Base-by-base conservation (phyloP, 108 stramenopile genomes). In the Cyclotella choctawhatcheeana region DNA sequence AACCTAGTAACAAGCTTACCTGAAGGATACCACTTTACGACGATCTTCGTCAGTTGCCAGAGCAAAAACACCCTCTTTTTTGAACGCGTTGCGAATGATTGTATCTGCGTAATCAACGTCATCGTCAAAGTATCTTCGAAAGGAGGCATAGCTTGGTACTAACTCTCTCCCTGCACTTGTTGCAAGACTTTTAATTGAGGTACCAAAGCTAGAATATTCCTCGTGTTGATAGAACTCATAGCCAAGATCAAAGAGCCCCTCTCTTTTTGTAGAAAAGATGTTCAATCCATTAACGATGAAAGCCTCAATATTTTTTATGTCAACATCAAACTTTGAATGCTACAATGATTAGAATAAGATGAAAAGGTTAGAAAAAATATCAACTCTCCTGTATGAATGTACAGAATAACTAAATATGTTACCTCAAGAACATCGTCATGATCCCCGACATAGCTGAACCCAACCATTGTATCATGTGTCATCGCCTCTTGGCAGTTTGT, bases 211-310 rank as follows among this genome's bases (percentile, higher is more conserved):
- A 21, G 63, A 79, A 59, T 87, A 75, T 64, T 86, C 84, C 22
- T 90, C 90, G 54, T 77, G 85, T 14, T 40, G 75, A 76, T 92
- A 94, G 10, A 82, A 48, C 16, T 94, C 88, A 12, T 82, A 83
- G 13, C 84, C 90, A 61, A 85, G 85, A 8, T 44, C 74, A 31
- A 63, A 71, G 0, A 58, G 14, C 18, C 17, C 54, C 30, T 66
- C 69, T 27, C 48, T 25, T 21, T 62, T 58, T 27, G 71, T 67
- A 33, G 76, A 27, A 30, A 79, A 79, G 17, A 71, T 59, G 29
- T 73, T n/a, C 13, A 77, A 33, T 25, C 66, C 74, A 48, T 73
- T 77, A 12, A 71, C 35, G 17, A 82, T 66, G 47, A 73, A 82
- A 32, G 77, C 58, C 37, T 78, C 74, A 40, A 82, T 72, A n/a